Conservation (phyloP, 345 rosid genomes). For the Rhizophora mangle region DNA sequence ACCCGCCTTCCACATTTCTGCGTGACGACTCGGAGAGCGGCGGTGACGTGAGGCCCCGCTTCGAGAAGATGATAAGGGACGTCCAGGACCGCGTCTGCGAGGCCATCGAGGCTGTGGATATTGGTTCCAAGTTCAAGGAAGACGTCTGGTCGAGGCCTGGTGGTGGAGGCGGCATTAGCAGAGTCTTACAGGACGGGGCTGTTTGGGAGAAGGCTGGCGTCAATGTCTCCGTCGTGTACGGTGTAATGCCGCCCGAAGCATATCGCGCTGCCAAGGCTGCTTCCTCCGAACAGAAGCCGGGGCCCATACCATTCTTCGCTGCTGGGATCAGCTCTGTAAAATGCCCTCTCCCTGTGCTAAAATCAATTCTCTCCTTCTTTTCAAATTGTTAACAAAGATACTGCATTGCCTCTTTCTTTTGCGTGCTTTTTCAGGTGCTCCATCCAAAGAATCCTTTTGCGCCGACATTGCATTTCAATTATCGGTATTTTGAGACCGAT, state of each 20-base stretch:
- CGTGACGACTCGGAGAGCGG: conserved; percentile 49
- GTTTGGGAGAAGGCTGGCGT: conserved; percentile 98
- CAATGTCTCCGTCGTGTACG: conserved; percentile 92
- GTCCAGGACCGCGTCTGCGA: conserved; percentile 76
- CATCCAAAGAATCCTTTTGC: conserved; percentile 95
- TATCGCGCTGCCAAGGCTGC: conserved; percentile 86
- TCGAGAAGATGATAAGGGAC: conserved; percentile 83
- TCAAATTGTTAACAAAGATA: not conserved
- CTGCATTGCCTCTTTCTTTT: not conserved
- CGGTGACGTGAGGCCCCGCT: conserved; percentile 55
- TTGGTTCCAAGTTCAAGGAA: conserved; percentile 75
- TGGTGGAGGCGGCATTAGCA: conserved; percentile 98
- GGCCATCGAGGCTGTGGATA: conserved; percentile 66
- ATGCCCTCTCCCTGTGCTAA: not conserved
- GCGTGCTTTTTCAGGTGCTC: conserved; percentile 43
- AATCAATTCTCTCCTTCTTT: not conserved
- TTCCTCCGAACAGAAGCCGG: conserved; percentile 63
- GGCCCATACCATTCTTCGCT: conserved; percentile 86
- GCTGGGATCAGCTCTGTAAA: conserved; percentile 95
- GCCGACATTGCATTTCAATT: conserved; percentile 83
- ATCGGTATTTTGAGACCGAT: conserved; percentile 78
- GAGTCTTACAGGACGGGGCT: conserved; percentile 86
- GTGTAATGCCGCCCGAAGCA: conserved; percentile 99
- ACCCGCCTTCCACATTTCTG: conserved; percentile 77
- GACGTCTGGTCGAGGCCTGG: conserved; percentile 98